Evolutionary conservation across 768 basidiomycete species (phyloP).

Genomic region (Rhodosporidiobolus odoratus): DNA sequence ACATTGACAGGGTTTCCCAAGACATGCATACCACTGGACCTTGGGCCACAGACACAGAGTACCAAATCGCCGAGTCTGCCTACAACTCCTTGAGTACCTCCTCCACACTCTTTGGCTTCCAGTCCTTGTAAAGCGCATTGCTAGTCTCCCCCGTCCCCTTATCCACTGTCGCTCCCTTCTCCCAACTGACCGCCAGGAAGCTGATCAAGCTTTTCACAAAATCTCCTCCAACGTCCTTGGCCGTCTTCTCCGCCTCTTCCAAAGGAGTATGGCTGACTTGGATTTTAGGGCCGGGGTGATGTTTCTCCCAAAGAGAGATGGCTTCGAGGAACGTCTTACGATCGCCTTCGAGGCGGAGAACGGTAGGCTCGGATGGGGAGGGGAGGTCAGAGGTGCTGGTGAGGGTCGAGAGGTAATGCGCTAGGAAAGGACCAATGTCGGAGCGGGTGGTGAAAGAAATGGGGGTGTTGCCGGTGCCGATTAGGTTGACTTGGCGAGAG

Average conservation of each 20-base stretch:
- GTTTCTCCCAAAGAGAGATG: not conserved
- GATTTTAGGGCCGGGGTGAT: not conserved
- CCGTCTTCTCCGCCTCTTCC: not conserved
- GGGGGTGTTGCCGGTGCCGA: slow-evolving; percentile 3
- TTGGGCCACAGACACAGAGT: too few relatives aligned
- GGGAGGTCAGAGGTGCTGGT: not conserved
- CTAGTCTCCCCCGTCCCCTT: not conserved
- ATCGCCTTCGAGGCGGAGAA: slow-evolving; percentile 1
- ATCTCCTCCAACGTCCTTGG: not conserved
- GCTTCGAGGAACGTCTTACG: not conserved
- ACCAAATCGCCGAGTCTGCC: too few relatives aligned
- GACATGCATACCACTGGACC: too few relatives aligned
- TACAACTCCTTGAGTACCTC: not conserved
- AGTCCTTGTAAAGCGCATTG: not conserved
- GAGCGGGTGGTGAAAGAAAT: not conserved
- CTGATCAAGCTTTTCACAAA: not conserved
- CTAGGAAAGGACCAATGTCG: slow-evolving; percentile 12
- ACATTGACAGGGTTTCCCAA: too few relatives aligned
- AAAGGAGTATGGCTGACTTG: not conserved
- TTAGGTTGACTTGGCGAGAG: not conserved
- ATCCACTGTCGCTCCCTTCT: not conserved
- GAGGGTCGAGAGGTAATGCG: slow-evolving; percentile 6
- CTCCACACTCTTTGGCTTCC: not conserved
- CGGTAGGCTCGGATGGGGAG: not conserved
- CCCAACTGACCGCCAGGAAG: not conserved